Evolutionary conservation across 2,329 filamentous ascomycete genomes (phyloP), one percentile per base, ranked within the genome.

Genomic region (Aspergillus sp.): DNA sequence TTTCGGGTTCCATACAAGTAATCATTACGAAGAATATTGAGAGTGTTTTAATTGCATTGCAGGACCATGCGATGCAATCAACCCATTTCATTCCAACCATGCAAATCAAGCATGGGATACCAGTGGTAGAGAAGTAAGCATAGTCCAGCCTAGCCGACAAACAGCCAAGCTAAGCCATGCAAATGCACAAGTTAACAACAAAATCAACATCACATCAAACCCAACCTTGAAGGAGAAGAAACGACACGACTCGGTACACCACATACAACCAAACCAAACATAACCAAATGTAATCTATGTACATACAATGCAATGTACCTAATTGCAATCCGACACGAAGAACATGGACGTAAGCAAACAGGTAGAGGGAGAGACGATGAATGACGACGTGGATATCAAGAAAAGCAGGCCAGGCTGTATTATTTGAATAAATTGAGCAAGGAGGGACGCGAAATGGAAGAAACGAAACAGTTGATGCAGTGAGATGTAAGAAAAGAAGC

Each of bases 351-450:
- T 21, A 27, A 15, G 35, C n/a, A 17, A 48, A 48, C 27, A 33
- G 17, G 45, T 15, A 33, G n/a, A 37, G 31, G 25, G 45, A 17
- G 12, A 33, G 25, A 41, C n/a, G 15, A 51, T 14, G 27, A 17
- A 33, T 17, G 25, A 41, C 23, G 15, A 51, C 12, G 21, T 52
- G 49, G 49, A 52, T 52, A 52, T 52, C 49, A 44, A 33, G 37
- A 33, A 52, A 52, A 44, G 37, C 49, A 44, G 39, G 25, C 49
- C 49, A 52, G 49, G 49, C 49, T 52, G 37, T 48, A 48, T 48
- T 48, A 48, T 19, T 15, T 31, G 27, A 31, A 31, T 31, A 31
- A 11, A 11, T 31, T 31, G 27, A 31, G 27, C 15, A 48, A n/a
- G 45, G 45, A 48, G 45, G 9, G 45, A 48, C 45, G 17, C 11